phyloP scores from a whole-genome alignment of 2,329 filamentous ascomycete genomes.

The Exserohilum turcica region DNA sequence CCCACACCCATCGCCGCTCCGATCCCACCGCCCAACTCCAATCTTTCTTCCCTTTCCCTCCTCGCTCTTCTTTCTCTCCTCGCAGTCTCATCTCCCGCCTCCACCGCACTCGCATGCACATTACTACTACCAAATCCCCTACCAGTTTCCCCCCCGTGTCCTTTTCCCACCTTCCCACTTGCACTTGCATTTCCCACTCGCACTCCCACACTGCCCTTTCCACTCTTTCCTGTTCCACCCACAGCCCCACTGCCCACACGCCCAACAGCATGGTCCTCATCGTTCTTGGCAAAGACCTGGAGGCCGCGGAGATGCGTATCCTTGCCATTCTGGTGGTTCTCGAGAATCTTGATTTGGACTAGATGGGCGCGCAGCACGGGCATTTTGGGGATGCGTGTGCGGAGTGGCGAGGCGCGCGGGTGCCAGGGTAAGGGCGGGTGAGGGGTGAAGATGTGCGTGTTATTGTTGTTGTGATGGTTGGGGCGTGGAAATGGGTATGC shows the following conservation, averaged over 20 bases:
- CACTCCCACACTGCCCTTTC: too few species aligned
- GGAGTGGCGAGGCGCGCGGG: not conserved
- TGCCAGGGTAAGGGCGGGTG: not conserved
- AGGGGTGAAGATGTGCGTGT: slow-evolving; percentile 7
- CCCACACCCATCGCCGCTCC: not conserved
- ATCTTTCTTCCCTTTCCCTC: slow-evolving; percentile 19
- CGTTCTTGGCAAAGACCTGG: slow-evolving; percentile 73
- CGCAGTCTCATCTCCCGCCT: not conserved
- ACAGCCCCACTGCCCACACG: not conserved
- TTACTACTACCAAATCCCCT: too few species aligned
- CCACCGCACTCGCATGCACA: too few species aligned
- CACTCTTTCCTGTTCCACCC: not conserved
- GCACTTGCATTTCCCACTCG: too few species aligned
- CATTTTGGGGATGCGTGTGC: slow-evolving; percentile 63
- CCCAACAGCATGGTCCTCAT: slow-evolving; percentile 17
- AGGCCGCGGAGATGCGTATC: slow-evolving; percentile 96
- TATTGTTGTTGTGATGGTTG: too few species aligned
- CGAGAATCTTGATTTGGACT: slow-evolving; percentile 85
- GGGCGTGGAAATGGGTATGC: too few species aligned
- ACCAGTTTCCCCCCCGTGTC: too few species aligned
- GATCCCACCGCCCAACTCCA: slow-evolving; percentile 18
- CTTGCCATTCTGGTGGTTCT: slow-evolving; percentile 99
- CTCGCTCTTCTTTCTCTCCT: slow-evolving; percentile 11
- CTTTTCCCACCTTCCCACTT: slow-evolving; percentile 19
- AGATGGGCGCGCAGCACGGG: slow-evolving; percentile 83